phyloP scores from a whole-genome alignment of 441 rosid species.

The Gossypium lobatum region DNA sequence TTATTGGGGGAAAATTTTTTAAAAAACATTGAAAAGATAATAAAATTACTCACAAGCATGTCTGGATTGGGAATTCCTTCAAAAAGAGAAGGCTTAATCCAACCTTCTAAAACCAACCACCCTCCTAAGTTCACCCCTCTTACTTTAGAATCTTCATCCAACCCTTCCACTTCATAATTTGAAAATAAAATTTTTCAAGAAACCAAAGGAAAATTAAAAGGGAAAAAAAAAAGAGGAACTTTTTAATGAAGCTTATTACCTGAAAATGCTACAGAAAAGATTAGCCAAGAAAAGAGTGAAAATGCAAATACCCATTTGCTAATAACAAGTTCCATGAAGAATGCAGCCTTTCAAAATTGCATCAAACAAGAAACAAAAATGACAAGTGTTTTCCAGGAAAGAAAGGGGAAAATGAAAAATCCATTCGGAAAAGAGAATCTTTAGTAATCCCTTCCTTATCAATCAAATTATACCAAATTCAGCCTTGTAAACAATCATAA shows the following conservation, averaged over 20 bases:
- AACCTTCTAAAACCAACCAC: slow-evolving; percentile 79
- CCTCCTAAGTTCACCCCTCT: slow-evolving; percentile 78
- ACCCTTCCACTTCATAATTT: slow-evolving; percentile 45
- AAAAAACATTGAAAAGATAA: slow-evolving; percentile 9
- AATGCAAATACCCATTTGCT: slow-evolving; percentile 49
- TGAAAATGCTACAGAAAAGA: slow-evolving; percentile 33
- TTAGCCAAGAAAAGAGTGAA: slow-evolving; percentile 34
- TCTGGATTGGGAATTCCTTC: slow-evolving; percentile 65
- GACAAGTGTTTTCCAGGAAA: slow-evolving; percentile 3
- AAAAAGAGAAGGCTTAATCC: slow-evolving; percentile 79
- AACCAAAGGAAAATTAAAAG: not conserved
- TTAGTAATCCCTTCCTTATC: slow-evolving; percentile 38
- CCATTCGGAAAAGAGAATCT: slow-evolving; percentile 25
- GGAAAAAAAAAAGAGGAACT: not conserved
- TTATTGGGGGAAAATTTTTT: not conserved
- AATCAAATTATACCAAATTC: slow-evolving; percentile 42
- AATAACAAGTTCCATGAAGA: slow-evolving; percentile 48
- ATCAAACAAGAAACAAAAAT: slow-evolving; percentile 17
- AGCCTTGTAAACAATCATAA: slow-evolving; percentile 39
- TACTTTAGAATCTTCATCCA: slow-evolving; percentile 51
- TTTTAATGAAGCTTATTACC: slow-evolving; percentile 26
- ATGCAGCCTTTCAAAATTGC: slow-evolving; percentile 25
- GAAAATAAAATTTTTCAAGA: not conserved
- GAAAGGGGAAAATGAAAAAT: not conserved
- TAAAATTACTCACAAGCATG: slow-evolving; percentile 53